phyloP scores from a whole-genome alignment of 2,329 filamentous ascomycete genomes.

The Juglanconis juglandina region DNA sequence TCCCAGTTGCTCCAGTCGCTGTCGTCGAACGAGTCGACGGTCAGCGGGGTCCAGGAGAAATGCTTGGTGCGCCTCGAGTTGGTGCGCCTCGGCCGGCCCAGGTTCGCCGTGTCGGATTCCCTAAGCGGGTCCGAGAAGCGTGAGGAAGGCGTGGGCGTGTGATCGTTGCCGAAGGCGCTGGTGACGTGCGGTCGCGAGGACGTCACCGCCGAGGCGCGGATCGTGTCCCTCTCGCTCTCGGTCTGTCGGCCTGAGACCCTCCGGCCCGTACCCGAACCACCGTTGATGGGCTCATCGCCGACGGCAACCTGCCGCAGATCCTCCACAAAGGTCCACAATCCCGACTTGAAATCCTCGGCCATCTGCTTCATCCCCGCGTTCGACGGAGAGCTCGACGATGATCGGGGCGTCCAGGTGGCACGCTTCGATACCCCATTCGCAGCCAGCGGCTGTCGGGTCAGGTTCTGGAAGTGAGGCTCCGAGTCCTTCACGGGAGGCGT shows the following conservation, averaged over 20 bases:
- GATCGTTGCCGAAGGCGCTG: conserved; percentile 37
- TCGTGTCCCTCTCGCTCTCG: conserved; percentile 41
- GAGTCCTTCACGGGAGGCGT: conserved; percentile 30
- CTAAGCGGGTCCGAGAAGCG: conserved; percentile 13
- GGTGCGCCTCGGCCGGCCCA: conserved; percentile 10
- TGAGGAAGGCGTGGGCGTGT: conserved; percentile 22
- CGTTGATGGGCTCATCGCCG: conserved; percentile 80
- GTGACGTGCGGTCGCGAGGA: conserved; percentile 39
- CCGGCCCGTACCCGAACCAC: conserved; percentile 27
- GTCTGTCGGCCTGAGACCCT: conserved; percentile 12
- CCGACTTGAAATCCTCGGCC: conserved; percentile 83
- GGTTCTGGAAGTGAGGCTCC: conserved; percentile 28
- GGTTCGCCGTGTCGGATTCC: conserved; percentile 15
- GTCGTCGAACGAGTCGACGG: conserved; percentile 55
- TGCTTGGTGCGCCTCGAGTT: conserved; percentile 43
- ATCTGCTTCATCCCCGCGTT: conserved; percentile 64
- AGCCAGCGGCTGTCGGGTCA: conserved; percentile 27
- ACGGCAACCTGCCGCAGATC: conserved; percentile 94
- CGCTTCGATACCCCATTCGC: conserved; percentile 44
- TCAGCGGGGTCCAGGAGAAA: conserved; percentile 59
- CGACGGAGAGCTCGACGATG: conserved; percentile 38
- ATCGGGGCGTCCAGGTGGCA: conserved; percentile 57
- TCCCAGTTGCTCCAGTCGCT: conserved; percentile 67
- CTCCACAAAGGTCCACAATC: conserved; percentile 91
- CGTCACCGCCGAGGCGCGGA: conserved; percentile 38